Evolutionary conservation across 345 rosid genomes (phyloP), one percentile per base, ranked within the genome.

Genomic region (Xanthoceras sorbifolium): DNA sequence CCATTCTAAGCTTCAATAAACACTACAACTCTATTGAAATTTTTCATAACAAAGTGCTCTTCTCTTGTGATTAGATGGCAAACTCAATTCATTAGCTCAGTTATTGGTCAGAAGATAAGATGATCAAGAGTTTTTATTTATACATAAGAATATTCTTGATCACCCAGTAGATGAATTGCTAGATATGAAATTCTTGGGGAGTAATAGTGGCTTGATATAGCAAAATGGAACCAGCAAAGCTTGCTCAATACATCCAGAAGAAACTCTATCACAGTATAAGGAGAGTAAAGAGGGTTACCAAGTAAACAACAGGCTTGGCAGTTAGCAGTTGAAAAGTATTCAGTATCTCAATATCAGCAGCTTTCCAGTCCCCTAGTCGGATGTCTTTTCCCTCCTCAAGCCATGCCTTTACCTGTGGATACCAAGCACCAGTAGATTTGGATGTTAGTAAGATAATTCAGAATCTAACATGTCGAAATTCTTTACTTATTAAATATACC

Each of bases 301-400:
- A 82, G 89, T 96, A 96, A 84, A 93, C 99, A 73, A 96, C 97
- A 52, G 97, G 97, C 85, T 96, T 96, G 63, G 98, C 99, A 29
- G 97, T 88, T 70, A 96, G 98, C 95, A 96, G 81, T 70, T 96
- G 97, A 84, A 96, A 96, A 57, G 95, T 88, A 83, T 96, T 93
- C 74, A 96, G 61, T 76, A 96, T 91, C 92, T 96, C 99, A 69
- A 93, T 84, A 67, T 92, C 98, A 86, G 97, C 94, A 76, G 98
- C 87, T 79, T 96, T 96, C 99, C 99, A 96, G 61, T 96, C 99
- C 78, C 97, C 99, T 28, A 96, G 81, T 46, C 97, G 95, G 64
- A 96, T 86, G 80, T 93, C 98, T 79, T 96, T 93, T 76, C 85
- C 98, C 25, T 89, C 97, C 82, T 85, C 84, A 68, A 96, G 85